phyloP scores from a whole-genome alignment of 495 filamentous ascomycete genomes.

The Penicillium coprophilum region DNA sequence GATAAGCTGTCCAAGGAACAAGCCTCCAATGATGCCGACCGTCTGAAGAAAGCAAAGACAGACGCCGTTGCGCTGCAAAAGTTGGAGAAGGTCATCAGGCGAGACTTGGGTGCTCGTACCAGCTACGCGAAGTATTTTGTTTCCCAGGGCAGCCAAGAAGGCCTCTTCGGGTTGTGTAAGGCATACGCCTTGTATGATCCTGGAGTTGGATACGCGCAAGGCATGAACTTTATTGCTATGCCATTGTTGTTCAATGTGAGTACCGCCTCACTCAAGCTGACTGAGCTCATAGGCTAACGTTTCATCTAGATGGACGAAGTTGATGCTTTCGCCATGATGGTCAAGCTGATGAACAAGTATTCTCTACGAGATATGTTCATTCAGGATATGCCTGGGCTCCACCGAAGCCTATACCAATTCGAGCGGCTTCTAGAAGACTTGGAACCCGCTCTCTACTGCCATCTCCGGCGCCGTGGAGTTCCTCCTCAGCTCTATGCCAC shows the following conservation, averaged over 20 bases:
- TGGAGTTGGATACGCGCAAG: constrained; percentile 92
- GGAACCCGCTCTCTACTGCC: constrained; percentile 92
- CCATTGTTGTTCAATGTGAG: constrained; percentile 94
- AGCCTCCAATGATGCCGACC: constrained; percentile 61
- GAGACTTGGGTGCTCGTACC: constrained; percentile 87
- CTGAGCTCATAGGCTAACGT: constrained; percentile 6
- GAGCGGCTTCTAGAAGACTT: constrained; percentile 92
- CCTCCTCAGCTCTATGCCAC: constrained; percentile 93
- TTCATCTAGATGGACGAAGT: constrained; percentile 85
- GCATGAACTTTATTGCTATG: constrained; percentile 98
- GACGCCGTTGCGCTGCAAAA: constrained; percentile 69
- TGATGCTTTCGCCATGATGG: constrained; percentile 91
- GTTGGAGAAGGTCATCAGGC: constrained; percentile 86
- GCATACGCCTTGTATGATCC: constrained; percentile 97
- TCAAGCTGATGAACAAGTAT: constrained; percentile 96
- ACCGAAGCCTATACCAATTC: constrained; percentile 91
- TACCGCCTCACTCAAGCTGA: constrained; percentile 9
- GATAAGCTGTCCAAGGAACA: constrained; percentile 68
- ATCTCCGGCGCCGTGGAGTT: constrained; percentile 84
- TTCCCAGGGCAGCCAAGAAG: constrained; percentile 86
- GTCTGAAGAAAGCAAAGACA: constrained; percentile 72
- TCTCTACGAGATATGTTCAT: constrained; percentile 90
- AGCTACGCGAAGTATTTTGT: constrained; percentile 94
- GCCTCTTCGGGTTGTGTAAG: constrained; percentile 92
- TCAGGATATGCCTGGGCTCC: constrained; percentile 93